Percentiles rank a stretch among this genome's conserved stretches.
phyloP scores from a whole-genome alignment of 495 filamentous ascomycete genomes.

The Thozetella sp. region DNA sequence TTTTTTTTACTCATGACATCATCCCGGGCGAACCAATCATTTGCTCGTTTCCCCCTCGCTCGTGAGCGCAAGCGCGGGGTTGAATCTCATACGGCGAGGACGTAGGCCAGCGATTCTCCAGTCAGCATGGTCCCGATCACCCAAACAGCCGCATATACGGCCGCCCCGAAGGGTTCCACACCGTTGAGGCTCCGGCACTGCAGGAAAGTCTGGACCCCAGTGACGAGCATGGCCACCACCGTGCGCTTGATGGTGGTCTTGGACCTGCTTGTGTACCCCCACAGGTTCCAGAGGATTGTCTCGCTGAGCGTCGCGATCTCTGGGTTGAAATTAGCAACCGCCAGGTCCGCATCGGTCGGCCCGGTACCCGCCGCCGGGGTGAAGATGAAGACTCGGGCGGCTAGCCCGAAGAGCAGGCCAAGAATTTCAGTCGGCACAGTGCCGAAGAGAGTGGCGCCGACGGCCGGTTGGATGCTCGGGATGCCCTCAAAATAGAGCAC shows the following conservation, averaged over 20 bases:
- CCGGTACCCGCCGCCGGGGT: constrained; percentile 61
- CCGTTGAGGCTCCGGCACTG: constrained; percentile 66
- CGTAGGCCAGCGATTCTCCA: constrained; percentile 53
- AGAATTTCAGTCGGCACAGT: constrained; percentile 39
- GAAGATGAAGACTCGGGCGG: constrained; percentile 75
- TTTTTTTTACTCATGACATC: not conserved
- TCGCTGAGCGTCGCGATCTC: constrained; percentile 53
- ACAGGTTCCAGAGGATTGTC: constrained; percentile 64
- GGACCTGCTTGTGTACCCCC: constrained; percentile 61
- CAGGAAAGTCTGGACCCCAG: constrained; percentile 64
- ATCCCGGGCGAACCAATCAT: not conserved
- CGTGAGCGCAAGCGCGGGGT: too few species aligned
- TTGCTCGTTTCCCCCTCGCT: not conserved
- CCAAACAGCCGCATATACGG: constrained; percentile 73
- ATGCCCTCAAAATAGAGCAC: constrained; percentile 71
- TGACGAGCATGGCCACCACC: constrained; percentile 54
- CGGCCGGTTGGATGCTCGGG: constrained; percentile 61
- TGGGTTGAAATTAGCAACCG: constrained; percentile 48
- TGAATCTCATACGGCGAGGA: constrained; percentile 19
- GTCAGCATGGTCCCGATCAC: constrained; percentile 58
- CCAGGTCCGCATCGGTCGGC: constrained; percentile 31
- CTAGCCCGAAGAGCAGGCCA: constrained; percentile 57
- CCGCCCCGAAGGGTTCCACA: constrained; percentile 66
- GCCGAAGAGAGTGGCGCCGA: constrained; percentile 62
- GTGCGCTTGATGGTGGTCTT: constrained; percentile 69